Percentiles rank a stretch among this genome's conserved stretches.
phyloP scores from a whole-genome alignment of 169 alveolate species.

The Pseudocohnilembus persalinus region DNA sequence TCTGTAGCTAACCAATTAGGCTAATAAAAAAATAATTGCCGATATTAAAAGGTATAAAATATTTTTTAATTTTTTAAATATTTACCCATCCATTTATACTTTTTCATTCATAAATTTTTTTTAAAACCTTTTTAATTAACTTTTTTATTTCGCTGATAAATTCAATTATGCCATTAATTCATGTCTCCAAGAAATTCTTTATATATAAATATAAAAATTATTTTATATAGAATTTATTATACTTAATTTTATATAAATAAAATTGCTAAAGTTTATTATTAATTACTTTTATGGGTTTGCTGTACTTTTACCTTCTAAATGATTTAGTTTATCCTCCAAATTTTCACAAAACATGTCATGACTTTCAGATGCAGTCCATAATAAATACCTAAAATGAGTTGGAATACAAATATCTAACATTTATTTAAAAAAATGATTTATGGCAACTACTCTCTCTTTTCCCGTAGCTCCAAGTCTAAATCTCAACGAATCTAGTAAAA shows the following conservation, averaged over 20 bases:
- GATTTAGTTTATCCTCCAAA: not conserved
- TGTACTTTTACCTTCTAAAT: not conserved
- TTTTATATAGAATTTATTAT: not conserved
- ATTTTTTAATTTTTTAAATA: not conserved
- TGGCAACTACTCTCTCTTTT: constrained; percentile 44
- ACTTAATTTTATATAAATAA: not conserved
- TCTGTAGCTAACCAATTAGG: constrained; percentile 14
- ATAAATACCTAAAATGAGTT: constrained; percentile 40
- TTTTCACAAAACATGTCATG: constrained; percentile 23
- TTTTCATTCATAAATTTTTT: constrained; percentile 33
- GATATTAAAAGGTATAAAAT: not conserved
- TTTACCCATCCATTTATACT: constrained; percentile 34
- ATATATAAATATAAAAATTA: not conserved
- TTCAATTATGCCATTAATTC: constrained; percentile 17
- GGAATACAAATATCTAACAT: constrained; percentile 43
- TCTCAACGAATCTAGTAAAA: constrained; percentile 41
- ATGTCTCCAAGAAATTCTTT: constrained; percentile 30
- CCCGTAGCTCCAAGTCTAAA: constrained; percentile 49
- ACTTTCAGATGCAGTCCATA: constrained; percentile 39
- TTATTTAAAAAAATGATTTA: constrained; percentile 38
- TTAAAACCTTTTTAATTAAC: constrained; percentile 31
- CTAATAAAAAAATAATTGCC: constrained; percentile 3
- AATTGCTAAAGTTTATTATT: not conserved
- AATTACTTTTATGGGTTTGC: no score
- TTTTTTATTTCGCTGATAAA: constrained; percentile 22